Percentiles rank a stretch among this genome's conserved stretches.
Conservation (phyloP, 2,329 filamentous ascomycete genomes). For the Ceratocystis cubensis region DNA sequence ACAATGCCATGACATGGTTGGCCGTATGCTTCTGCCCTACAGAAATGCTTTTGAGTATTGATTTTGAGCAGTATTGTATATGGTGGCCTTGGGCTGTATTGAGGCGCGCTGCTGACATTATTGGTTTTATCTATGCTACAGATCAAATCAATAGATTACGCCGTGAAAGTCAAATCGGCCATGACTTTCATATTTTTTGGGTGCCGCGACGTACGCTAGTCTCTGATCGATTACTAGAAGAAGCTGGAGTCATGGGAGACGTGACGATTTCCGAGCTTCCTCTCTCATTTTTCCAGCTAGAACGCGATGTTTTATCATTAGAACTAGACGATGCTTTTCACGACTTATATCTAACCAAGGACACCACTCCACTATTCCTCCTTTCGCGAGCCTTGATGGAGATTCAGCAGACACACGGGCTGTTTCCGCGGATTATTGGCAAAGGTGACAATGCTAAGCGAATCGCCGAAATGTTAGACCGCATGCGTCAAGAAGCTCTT, state of each 20-base stretch:
- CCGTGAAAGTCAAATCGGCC: slow-evolving; percentile 73
- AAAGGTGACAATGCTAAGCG: slow-evolving; percentile 91
- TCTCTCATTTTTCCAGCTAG: slow-evolving; percentile 79
- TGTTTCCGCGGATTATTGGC: slow-evolving; percentile 88
- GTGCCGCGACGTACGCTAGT: slow-evolving; percentile 83
- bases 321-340: slow-evolving; percentile 78
- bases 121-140: slow-evolving; percentile 30
- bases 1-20: not conserved
- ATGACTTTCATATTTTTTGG: slow-evolving; percentile 97
- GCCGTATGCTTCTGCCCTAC: not conserved
- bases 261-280: slow-evolving; percentile 79
- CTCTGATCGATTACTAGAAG: slow-evolving; percentile 82
- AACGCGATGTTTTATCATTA: slow-evolving; percentile 80
- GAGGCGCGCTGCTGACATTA: not conserved
- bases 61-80: not conserved
- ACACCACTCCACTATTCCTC: slow-evolving; percentile 80
- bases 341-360: slow-evolving; percentile 80
- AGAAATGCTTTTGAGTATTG: not conserved
- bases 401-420: slow-evolving; percentile 78
- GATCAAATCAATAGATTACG: slow-evolving; percentile 86
- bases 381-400: slow-evolving; percentile 88
- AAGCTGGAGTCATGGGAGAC: slow-evolving; percentile 84
- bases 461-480: slow-evolving; percentile 71
- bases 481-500: slow-evolving; percentile 81
- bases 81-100: not conserved